phyloP scores from a whole-genome alignment of 2,329 filamentous ascomycete species.

The Daldinia sp. region DNA sequence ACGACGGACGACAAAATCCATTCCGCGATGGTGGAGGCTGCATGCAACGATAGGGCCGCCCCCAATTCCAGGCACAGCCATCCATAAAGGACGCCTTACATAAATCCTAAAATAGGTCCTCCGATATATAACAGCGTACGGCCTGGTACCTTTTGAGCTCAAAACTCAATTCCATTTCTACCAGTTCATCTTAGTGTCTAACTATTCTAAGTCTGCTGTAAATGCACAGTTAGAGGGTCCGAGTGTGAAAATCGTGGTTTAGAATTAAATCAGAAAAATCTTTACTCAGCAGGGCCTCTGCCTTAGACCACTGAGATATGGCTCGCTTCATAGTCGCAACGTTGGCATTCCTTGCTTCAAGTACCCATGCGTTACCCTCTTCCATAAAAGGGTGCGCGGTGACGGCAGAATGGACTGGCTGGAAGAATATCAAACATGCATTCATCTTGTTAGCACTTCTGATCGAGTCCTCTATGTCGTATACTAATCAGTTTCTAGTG shows the following conservation, averaged over 20 bases:
- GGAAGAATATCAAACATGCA: conserved; percentile 55
- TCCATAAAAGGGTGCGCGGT: conserved; percentile 19
- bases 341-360: conserved; percentile 24
- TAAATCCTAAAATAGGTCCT: conserved; percentile 21
- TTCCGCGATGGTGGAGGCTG: conserved; percentile 13
- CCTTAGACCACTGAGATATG: conserved; percentile 15
- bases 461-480: not conserved
- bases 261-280: not conserved
- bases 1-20: conserved; percentile 1
- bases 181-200: conserved; percentile 16
- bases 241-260: not conserved
- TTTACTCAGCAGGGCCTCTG: not conserved
- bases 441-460: conserved; percentile 56
- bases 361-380: conserved; percentile 17
- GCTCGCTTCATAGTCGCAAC: conserved; percentile 5
- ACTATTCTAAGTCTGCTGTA: conserved; percentile 11
- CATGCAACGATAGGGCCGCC: conserved; percentile 4
- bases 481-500: conserved; percentile 41
- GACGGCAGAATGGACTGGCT: conserved; percentile 52
- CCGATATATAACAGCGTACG: conserved; percentile 24
- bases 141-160: not conserved
- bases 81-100: conserved; percentile 18
- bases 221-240: conserved; percentile 5
- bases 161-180: conserved; percentile 21
- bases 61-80: conserved; percentile 4